Base-by-base conservation (phyloP, 2,329 filamentous ascomycete genomes). In the Fusarium euwallaceae region DNA sequence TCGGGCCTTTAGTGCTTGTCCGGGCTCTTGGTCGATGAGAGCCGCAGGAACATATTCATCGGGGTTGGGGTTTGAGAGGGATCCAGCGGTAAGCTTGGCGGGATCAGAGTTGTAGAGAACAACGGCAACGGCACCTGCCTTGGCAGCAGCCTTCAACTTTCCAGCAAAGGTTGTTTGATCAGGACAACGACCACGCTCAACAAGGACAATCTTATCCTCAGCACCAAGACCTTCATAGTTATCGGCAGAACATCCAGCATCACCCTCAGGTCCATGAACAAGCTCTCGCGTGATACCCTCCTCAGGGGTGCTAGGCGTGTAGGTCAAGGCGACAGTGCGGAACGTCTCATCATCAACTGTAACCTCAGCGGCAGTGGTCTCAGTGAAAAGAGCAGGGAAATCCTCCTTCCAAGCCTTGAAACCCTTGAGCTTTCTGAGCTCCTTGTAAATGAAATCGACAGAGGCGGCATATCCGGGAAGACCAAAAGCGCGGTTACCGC, bases 401-500 rank as follows among this genome's bases (percentile, higher is more conserved):
- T 81, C 79, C 55, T 81, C 76, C 41, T 80, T 81, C 79, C 79
- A 80, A 2, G 72, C 66, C 14, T 69, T 77, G 62, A 79, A 78
- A 7, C 78, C 78, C 17, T 77, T 67, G n/a, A 80, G 72, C 9
- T 75, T 78, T 3, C 76, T 80, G 12, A 80, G 63, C n/a, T 80
- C 76, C 24, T 67, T 65, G 59, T 76, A 80, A 39, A 81, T 79
- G 37, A 67, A 81, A 43, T 84, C 82, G 0, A 78, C 75, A 1
- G 82, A 83, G 36, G 81, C 87, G 10, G 60, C 72, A n/a, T 81
- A 81, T 20, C 80, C 80, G 1, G 80, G 79, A 17, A 79, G 71
- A 8, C 80, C 80, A 5, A 81, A 81, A 3, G 80, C 80, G 7
- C 80, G 76, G 51, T 81, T 81, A 9, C 80, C 80, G 17, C 79